These are phyloP conservation scores for Candida germanica DNA, from an alignment of 805 yeast genomes.

Conservation along the genomic window DNA sequence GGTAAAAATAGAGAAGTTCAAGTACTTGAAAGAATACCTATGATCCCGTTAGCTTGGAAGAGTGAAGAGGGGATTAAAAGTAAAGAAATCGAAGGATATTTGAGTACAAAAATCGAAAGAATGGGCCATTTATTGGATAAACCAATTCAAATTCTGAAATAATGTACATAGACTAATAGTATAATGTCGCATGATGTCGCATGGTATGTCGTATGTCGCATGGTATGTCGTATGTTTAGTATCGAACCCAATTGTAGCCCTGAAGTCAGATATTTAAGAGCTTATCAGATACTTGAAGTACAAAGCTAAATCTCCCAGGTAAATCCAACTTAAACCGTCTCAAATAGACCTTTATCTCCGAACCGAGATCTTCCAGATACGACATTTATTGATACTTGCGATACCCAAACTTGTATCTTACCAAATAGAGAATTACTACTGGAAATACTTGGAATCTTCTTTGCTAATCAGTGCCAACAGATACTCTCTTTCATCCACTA, in stretches of 20 bases:
- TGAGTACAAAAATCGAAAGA: conserved; percentile 89
- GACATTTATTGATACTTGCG: no score
- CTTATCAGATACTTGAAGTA: no score
- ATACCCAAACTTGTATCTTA: conserved; percentile 14
- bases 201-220: no score
- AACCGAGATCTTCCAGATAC: no score
- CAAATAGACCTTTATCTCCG: no score
- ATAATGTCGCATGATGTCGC: no score
- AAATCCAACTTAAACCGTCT: no score
- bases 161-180: no score
- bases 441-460: conserved; percentile 21
- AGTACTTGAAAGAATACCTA: conserved; percentile 88
- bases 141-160: conserved; percentile 6
- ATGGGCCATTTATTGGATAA: conserved; percentile 84
- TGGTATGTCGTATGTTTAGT: no score
- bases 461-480: conserved; percentile 24
- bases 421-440: conserved; percentile 17
- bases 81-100: conserved; percentile 86
- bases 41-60: conserved; percentile 94
- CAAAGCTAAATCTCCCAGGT: no score
- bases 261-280: no score
- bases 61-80: conserved; percentile 62
- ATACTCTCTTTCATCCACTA: conserved; percentile 24
- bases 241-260: no score
- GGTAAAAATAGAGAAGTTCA: conserved; percentile 71